Evolutionary conservation across 257 asterid genomes (phyloP), one percentile per base, ranked within the genome.

Genomic region (Jacaranda copaia): DNA sequence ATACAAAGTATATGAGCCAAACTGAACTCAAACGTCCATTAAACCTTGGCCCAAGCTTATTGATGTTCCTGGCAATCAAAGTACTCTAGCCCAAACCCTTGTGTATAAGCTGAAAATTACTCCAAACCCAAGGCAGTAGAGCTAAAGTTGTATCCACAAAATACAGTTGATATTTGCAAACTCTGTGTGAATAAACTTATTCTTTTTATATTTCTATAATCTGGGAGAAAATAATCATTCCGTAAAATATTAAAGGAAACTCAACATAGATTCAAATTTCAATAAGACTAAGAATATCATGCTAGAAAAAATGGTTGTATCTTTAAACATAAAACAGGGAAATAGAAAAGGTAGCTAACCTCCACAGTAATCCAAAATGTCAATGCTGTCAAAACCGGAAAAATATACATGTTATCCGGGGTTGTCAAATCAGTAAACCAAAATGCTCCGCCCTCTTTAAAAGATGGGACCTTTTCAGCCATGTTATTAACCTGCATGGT

Each of bases 361-460:
- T 94, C 99, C 82, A 94, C 96, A 5, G 94, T 91, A 53, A 91
- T 84, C 99, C 90, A 93, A 86, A 93, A 96, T 70, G 99, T 88
- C 80, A 96, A 81, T 74, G 95, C 99, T 1, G 96, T 87, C 89
- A 96, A 82, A 86, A 91, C 84, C 32, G 98, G 99, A 38, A 96
- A 80, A 70, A 93, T 77, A 46, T 81, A 89, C 92, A 93, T 74
- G 86, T 73, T 72, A 86, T 96, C 99, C 9, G 98, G 96, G 78
- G 97, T 90, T 6, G 95, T 84, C 88, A 96, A 89, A 88, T 93
- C 99, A 18, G 91, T 85, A 81, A 96, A 96, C 98, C 98, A 96
- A 66, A 83, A 83, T 76, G 84, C 79, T 63, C 99, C 99, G 13
- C 99, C 99, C n/a, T 88, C 85, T 84, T 90, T 90, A 84, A 93